These are phyloP conservation scores for Vanrija pseudolonga DNA, from an alignment of 1,284 basidiomycete species.

Conservation along the genomic window DNA sequence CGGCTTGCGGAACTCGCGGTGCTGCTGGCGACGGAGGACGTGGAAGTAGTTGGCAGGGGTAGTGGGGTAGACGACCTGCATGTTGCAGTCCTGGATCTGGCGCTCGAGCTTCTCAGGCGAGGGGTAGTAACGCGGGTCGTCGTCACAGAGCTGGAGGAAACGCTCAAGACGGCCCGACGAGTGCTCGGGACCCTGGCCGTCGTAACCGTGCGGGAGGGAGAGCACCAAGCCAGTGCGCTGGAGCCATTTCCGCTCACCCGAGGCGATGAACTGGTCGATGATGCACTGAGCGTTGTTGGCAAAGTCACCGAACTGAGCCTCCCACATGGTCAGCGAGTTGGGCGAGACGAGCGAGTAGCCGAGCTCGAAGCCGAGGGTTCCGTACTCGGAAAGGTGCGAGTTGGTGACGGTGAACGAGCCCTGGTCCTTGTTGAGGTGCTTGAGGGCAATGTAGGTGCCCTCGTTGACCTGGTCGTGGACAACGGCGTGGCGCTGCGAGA, in stretches of 20 bases:
- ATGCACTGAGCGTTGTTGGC: constrained; percentile 91
- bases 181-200: constrained; percentile 98
- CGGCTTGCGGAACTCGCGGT: constrained; percentile 94
- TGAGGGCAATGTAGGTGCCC: constrained; percentile 81
- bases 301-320: constrained; percentile 86
- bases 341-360: constrained; percentile 98
- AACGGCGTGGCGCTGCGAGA: constrained; percentile 98
- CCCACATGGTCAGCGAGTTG: constrained; percentile 92
- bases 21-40: constrained; percentile 88
- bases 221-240: constrained; percentile 92
- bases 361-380: constrained; percentile 93
- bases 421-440: constrained; percentile 81
- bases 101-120: constrained; percentile 83
- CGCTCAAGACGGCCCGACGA: constrained; percentile 94
- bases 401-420: constrained; percentile 93
- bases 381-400: constrained; percentile 95
- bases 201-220: constrained; percentile 93
- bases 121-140: constrained; percentile 91
- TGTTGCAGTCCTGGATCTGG: constrained; percentile 98
- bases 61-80: constrained; percentile 97
- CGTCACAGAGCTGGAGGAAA: constrained; percentile 96
- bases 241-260: constrained; percentile 97
- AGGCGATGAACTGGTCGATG: constrained; percentile 98
- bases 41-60: constrained; percentile 95
- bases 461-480: constrained; percentile 95